Evolutionary conservation across 495 filamentous ascomycete species (phyloP).

Genomic region (Tetracladium marchalianum): DNA sequence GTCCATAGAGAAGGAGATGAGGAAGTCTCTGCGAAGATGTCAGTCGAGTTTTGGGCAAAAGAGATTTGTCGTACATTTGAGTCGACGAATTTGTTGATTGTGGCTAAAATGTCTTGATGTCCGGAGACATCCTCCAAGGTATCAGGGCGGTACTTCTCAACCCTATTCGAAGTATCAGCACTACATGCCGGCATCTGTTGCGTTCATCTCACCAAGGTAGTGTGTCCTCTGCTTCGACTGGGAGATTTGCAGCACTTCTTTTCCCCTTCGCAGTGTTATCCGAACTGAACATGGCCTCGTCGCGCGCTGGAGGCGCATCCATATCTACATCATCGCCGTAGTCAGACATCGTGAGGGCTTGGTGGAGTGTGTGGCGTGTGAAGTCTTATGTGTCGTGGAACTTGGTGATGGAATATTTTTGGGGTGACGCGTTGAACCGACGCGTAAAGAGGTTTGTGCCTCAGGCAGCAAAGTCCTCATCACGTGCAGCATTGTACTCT

Average conservation of each 20-base stretch:
- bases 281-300: constrained; percentile 51
- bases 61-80: constrained; percentile 48
- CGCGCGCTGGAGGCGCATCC: constrained; percentile 55
- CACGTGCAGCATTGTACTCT: too few relatives aligned
- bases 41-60: neutral
- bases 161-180: constrained; percentile 43
- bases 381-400: neutral
- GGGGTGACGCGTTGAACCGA: neutral
- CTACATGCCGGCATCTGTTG: neutral
- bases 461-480: too few relatives aligned
- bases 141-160: constrained; percentile 95
- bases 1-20: constrained; percentile 95
- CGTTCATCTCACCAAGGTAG: constrained; percentile 66
- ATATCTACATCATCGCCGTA: constrained; percentile 83
- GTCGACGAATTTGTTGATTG: constrained; percentile 95
- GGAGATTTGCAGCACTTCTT: constrained; percentile 82
- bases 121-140: constrained; percentile 87
- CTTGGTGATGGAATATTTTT: neutral
- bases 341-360: constrained; percentile 65
- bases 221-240: constrained; percentile 86
- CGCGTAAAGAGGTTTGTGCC: neutral
- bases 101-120: constrained; percentile 95
- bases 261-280: constrained; percentile 70
- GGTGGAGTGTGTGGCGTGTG: neutral
- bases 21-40: constrained; percentile 54